These are phyloP conservation scores for Colletotrichum paranaense DNA, from an alignment of 2,329 filamentous ascomycete genomes.

Conservation along the genomic window DNA sequence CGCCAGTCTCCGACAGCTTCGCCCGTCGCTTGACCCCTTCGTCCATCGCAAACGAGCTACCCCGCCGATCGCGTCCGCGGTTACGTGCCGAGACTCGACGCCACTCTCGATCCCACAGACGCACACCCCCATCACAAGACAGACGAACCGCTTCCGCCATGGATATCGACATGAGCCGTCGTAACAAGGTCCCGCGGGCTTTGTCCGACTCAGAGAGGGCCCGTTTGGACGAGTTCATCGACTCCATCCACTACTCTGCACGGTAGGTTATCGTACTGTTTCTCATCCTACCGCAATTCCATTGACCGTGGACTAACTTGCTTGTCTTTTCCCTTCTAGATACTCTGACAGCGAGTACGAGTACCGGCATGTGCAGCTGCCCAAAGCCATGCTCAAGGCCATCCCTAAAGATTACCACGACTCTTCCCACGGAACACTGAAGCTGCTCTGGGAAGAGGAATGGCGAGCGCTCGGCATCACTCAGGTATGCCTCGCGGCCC, in stretches of 20 bases:
- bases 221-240: slow-evolving; percentile 89
- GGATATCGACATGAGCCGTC: slow-evolving; percentile 82
- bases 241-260: slow-evolving; percentile 94
- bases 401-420: slow-evolving; percentile 98
- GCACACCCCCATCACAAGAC: slow-evolving; percentile 5
- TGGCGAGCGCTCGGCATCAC: slow-evolving; percentile 98
- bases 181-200: slow-evolving; percentile 86
- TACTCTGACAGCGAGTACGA: slow-evolving; percentile 95
- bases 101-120: slow-evolving; percentile 26
- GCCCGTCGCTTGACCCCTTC: slow-evolving; percentile 14
- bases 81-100: slow-evolving; percentile 27
- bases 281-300: slow-evolving; percentile 1
- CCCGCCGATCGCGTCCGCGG: slow-evolving; percentile 25
- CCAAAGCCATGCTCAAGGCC: slow-evolving; percentile 97
- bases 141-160: slow-evolving; percentile 40
- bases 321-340: slow-evolving; percentile 57
- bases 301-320: neutral
- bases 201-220: slow-evolving; percentile 85
- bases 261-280: slow-evolving; percentile 64
- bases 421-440: slow-evolving; percentile 87
- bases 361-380: slow-evolving; percentile 97
- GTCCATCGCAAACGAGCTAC: neutral
- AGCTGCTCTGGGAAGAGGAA: slow-evolving; percentile 97
- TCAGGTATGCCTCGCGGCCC: slow-evolving; percentile 72
- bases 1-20: slow-evolving; percentile 10